These are phyloP conservation scores for Entomophthora muscae DNA, from an alignment of 371 early-diverging fungal genomes.

Conservation along the genomic window DNA sequence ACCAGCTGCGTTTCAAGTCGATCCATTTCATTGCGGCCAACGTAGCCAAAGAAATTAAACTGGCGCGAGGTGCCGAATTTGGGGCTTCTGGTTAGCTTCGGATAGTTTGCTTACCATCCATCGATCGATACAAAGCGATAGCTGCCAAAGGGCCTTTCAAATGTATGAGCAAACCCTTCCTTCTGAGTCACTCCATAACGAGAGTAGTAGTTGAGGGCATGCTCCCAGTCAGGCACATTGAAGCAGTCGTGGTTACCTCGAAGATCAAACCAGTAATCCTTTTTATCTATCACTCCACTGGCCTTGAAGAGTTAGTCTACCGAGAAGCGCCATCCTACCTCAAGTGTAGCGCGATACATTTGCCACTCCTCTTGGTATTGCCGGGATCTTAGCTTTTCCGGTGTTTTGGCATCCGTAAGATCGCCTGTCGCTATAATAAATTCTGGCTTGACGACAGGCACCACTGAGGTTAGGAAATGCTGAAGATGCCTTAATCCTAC, in stretches of 20 bases:
- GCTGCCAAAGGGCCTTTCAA: conserved; percentile 35
- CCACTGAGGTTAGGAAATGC: not conserved
- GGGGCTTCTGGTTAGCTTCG: conserved; percentile 22
- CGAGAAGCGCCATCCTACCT: too few species aligned
- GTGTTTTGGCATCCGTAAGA: not conserved
- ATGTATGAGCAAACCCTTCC: conserved; percentile 39
- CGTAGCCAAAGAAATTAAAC: conserved; percentile 77
- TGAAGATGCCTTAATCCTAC: not conserved
- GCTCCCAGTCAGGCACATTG: conserved; percentile 43
- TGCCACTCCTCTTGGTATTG: not conserved
- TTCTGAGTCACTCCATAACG: conserved; percentile 28
- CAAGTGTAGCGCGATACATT: not conserved
- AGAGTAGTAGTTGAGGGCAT: conserved; percentile 39
- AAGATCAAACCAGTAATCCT: conserved; percentile 60
- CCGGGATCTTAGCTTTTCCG: not conserved
- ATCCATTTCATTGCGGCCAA: conserved; percentile 59
- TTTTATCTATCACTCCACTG: conserved; percentile 19
- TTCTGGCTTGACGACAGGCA: not conserved
- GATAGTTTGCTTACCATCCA: conserved; percentile 22
- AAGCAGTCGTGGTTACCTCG: conserved; percentile 80
- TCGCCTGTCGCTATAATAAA: not conserved
- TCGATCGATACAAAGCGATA: conserved; percentile 76
- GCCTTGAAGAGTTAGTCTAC: too few species aligned
- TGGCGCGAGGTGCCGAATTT: conserved; percentile 61
- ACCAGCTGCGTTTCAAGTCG: conserved; percentile 27